Evolutionary conservation across 1,139 yeast species (phyloP).

Genomic region (Fermentozyma sake): DNA sequence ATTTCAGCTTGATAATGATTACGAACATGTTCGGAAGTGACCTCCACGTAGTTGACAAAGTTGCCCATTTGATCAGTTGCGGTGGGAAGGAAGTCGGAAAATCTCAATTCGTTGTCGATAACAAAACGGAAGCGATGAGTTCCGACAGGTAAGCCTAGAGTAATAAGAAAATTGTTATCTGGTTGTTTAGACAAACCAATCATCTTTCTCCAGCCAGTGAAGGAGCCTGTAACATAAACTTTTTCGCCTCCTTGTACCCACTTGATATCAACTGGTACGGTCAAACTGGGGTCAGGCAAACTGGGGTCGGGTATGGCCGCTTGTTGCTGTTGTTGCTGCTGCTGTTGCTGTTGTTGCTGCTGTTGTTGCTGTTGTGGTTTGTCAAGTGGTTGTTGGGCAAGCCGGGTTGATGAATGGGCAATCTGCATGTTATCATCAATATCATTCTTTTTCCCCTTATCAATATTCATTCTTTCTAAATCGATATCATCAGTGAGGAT

Average conservation of each 20-base stretch:
- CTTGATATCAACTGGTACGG: constrained; percentile 74
- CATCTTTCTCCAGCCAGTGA: constrained; percentile 51
- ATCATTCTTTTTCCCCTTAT: too few species aligned
- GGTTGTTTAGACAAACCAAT: constrained; percentile 48
- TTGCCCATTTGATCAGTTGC: constrained; percentile 52
- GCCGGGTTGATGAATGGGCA: too few species aligned
- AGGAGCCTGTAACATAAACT: constrained; percentile 56
- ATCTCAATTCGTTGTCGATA: constrained; percentile 44
- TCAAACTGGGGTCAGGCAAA: constrained; percentile 22
- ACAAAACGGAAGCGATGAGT: constrained; percentile 47
- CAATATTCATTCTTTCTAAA: constrained; percentile 36
- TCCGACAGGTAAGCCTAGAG: constrained; percentile 45
- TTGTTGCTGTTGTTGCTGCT: constrained; percentile 11
- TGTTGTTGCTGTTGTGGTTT: constrained; percentile 11
- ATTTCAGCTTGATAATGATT: constrained; percentile 17
- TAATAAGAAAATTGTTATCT: constrained; percentile 35
- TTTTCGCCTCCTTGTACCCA: constrained; percentile 96
- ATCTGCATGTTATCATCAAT: too few species aligned
- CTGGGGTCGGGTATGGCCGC: constrained; percentile 14
- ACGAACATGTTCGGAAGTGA: constrained; percentile 39
- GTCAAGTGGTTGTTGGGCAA: constrained; percentile 9
- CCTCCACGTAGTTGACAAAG: constrained; percentile 46
- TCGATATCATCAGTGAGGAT: constrained; percentile 38
- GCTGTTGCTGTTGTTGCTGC: constrained; percentile 10
- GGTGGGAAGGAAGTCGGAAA: constrained; percentile 44